These are phyloP conservation scores for Prunus padus DNA, from an alignment of 306 rosid genomes.

Conservation along the genomic window DNA sequence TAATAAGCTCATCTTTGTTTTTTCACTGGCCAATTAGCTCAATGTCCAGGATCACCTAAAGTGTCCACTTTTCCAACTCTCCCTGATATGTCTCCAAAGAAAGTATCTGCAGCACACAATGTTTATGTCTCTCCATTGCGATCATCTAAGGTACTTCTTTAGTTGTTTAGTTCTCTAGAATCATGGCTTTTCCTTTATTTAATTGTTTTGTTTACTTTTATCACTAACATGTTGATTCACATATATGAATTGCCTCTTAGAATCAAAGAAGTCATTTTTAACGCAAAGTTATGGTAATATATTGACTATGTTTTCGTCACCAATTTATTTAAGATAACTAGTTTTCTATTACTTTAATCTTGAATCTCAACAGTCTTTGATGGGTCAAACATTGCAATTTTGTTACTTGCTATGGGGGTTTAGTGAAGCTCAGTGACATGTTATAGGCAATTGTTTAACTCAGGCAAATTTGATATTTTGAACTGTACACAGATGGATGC, in stretches of 20 bases:
- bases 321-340: neutral
- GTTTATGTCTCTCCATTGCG: constrained; percentile 96
- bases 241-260: constrained; percentile 4
- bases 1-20: constrained; percentile 16
- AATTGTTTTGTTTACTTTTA: constrained; percentile 5
- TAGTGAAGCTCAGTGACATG: neutral
- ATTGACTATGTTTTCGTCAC: neutral
- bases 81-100: constrained; percentile 99
- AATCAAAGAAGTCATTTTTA: constrained; percentile 3
- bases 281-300: neutral
- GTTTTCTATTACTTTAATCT: neutral
- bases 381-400: neutral
- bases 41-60: constrained; percentile 92
- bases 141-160: constrained; percentile 78
- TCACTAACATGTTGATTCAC: neutral
- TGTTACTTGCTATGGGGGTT: neutral
- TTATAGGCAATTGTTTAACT: neutral
- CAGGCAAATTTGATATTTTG: neutral
- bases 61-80: constrained; percentile 86
- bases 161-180: constrained; percentile 10
- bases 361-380: neutral
- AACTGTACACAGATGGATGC: constrained; percentile 81
- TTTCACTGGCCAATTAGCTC: constrained; percentile 49
- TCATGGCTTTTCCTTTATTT: neutral
- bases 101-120: constrained; percentile 89